Conservation (phyloP, 768 basidiomycete genomes). For the Cyclocybe aegerita region DNA sequence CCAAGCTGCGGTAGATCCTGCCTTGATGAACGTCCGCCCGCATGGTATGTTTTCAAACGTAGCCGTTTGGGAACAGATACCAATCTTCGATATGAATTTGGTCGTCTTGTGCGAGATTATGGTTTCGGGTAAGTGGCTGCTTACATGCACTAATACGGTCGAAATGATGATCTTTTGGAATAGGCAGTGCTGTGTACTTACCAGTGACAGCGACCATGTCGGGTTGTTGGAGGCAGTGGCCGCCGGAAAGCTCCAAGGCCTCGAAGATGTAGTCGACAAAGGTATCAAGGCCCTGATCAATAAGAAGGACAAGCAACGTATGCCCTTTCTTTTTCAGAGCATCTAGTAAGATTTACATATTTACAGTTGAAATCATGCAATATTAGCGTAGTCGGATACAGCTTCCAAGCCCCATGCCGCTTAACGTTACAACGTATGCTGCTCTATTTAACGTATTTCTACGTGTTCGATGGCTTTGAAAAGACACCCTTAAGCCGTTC, state of each 20-base stretch:
- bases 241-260: slow-evolving; percentile 33
- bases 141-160: not conserved
- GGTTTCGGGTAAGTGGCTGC: slow-evolving; percentile 30
- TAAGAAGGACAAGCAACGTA: slow-evolving; percentile 32
- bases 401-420: too few relatives aligned
- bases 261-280: slow-evolving; percentile 43
- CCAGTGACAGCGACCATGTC: slow-evolving; percentile 34
- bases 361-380: too few relatives aligned
- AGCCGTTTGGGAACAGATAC: slow-evolving; percentile 40
- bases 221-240: slow-evolving; percentile 39
- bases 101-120: slow-evolving; percentile 36
- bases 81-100: slow-evolving; percentile 34
- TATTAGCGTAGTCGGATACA: too few relatives aligned
- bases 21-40: slow-evolving; percentile 32
- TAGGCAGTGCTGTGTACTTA: slow-evolving; percentile 38
- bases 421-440: too few relatives aligned
- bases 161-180: not conserved
- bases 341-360: too few relatives aligned
- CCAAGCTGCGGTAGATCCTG: slow-evolving; percentile 35
- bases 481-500: too few relatives aligned
- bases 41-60: slow-evolving; percentile 41
- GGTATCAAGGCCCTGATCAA: slow-evolving; percentile 39
- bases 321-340: too few relatives aligned
- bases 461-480: too few relatives aligned
- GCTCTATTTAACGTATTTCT: too few relatives aligned